Evolutionary conservation across 371 early-diverging fungal genomes (phyloP), one percentile per base, ranked within the genome.

Genomic region (Mucor plumbeus): DNA sequence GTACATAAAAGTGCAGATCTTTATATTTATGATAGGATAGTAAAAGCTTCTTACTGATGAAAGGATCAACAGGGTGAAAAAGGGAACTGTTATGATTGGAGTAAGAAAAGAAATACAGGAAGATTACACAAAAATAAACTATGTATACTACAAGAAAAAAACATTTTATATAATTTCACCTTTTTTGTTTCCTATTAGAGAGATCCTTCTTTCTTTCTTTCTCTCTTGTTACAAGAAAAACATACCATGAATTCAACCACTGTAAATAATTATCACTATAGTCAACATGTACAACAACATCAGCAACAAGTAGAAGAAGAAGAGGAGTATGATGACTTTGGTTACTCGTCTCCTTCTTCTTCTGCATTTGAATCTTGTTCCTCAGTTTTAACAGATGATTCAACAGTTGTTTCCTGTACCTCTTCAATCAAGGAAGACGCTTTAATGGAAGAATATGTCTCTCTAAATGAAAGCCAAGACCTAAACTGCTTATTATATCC

Each of bases 281-380:
- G n/a, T 17, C 44, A 44, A 5, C 44, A 44, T 44, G 17, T 44
- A 17, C 17, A 44, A 26, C 26, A 26, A 26, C 26, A 26, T 26
- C 44, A 44, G n/a, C 44, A 44, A 17, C n/a, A 17, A 17, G 44
- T 17, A 17, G 53, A 53, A 17, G 31, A 61, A 19, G 62, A 50
- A 47, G 61, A 61, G 40, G 59, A 59, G 15, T 47, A 61, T 14
- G 61, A 60, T 33, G 62, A 50, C 5, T 61, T 48, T 11, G 61
- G 35, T 9, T 61, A 33, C 34, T 61, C 61, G 10, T 54, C 61
- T 43, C 61, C 61, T 5, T 60, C 62, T 55, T 67, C 67, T 41
- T 67, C 67, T 34, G 43, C 61, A 56, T 67, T 67, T 56, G 67
- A 67, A 56, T 61, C 62, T 8, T 61, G 67, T 26, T 61, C 67